A percentile compares a stretch with the other conserved stretches of the same genome.
Evolutionary conservation across 78 protist species (phyloP).

Genomic region (Trichosphaerium sp.): DNA sequence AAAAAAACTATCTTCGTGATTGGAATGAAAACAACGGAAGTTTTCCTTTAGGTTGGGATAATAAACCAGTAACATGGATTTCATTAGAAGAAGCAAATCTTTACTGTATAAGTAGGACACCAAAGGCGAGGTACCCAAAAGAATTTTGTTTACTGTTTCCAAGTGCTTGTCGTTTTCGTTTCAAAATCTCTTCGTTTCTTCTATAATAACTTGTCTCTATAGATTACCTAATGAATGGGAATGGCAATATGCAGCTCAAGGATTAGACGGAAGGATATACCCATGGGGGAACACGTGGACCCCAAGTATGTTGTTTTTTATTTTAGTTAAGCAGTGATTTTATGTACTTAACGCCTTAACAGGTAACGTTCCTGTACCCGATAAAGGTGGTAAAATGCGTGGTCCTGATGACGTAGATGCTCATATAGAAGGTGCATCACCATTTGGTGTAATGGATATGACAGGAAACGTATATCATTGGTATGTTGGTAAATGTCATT

Average conservation of each 20-base stretch:
- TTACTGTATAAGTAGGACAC: neutral
- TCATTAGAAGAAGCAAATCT: neutral
- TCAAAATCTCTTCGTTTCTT: no score
- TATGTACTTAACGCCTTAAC: neutral
- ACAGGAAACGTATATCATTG: neutral
- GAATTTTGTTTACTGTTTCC: neutral
- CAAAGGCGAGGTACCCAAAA: neutral
- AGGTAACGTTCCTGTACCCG: no score
- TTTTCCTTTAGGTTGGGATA: neutral
- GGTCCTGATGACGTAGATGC: slow-evolving; percentile 4
- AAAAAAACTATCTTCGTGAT: neutral
- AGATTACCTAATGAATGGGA: slow-evolving; percentile 3
- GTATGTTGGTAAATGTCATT: neutral
- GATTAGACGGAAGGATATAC: slow-evolving; percentile 1
- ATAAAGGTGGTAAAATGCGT: neutral
- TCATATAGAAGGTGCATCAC: neutral
- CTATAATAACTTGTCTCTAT: neutral
- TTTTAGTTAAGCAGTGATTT: neutral
- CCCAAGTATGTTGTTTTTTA: neutral
- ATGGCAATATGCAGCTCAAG: slow-evolving; percentile 11
- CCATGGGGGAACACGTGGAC: slow-evolving; percentile 5
- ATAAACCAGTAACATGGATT: neutral
- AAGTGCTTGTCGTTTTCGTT: no score
- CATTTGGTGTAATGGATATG: neutral
- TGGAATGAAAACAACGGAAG: neutral